Evolutionary conservation across 208 protist species (phyloP).

Genomic region (Strigomonas culicis): DNA sequence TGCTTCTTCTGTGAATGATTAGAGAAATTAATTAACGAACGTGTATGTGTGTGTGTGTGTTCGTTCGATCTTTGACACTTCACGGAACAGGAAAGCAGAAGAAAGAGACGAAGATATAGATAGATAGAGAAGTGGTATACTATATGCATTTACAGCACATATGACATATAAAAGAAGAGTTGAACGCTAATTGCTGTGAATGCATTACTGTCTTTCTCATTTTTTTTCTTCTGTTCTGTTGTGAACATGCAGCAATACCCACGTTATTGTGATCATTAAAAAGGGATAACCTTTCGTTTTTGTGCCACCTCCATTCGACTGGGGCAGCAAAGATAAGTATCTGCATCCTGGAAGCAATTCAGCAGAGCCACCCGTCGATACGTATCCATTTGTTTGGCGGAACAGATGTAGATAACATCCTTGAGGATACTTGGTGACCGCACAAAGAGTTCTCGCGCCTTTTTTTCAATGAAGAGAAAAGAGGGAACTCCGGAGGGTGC

Average conservation of each 20-base stretch:
- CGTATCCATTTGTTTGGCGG: constrained; percentile 35
- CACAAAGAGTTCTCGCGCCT: constrained; percentile 43
- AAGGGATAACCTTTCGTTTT: constrained; percentile 41
- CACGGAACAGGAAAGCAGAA: neutral
- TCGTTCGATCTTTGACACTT: neutral
- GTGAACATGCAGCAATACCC: too few relatives aligned
- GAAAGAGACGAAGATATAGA: neutral
- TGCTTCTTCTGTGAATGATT: neutral
- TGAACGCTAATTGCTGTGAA: neutral
- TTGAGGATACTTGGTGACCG: constrained; percentile 36
- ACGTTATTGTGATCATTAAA: too few relatives aligned
- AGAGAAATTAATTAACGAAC: neutral
- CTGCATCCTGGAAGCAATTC: constrained; percentile 66
- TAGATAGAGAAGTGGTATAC: neutral
- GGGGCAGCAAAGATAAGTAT: constrained; percentile 83
- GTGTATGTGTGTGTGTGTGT: neutral
- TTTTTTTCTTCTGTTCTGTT: constrained; percentile 7
- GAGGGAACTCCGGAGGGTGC: constrained; percentile 49
- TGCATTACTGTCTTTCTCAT: neutral
- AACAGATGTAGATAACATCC: constrained; percentile 85
- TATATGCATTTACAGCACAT: constrained; percentile 1
- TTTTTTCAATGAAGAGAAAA: constrained; percentile 50
- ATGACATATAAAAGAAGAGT: too few relatives aligned
- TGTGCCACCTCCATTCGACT: constrained; percentile 50
- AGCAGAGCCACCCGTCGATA: constrained; percentile 50